Percentiles rank a stretch among this genome's conserved stretches.
phyloP scores from a whole-genome alignment of 1,284 basidiomycete genomes.

The Apiotrichum sp. region DNA sequence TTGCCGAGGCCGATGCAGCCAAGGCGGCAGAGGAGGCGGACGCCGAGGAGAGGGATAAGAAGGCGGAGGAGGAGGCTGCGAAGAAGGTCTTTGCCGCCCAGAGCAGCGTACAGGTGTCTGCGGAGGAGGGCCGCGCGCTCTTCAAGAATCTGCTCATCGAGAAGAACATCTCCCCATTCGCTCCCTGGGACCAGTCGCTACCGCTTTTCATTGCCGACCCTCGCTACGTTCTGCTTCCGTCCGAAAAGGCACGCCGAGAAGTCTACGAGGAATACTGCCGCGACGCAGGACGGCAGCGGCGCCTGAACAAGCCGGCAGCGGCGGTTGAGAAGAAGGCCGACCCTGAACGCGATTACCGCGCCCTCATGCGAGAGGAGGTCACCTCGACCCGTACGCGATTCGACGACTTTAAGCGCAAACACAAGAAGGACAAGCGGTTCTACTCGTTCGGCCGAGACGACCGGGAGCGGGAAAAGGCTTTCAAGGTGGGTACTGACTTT shows the following conservation, averaged over 20 bases:
- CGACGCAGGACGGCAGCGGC: constrained; percentile 73
- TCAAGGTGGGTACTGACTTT: constrained; percentile 52
- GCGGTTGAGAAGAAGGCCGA: constrained; percentile 39
- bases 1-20: constrained; percentile 69
- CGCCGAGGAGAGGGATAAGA: constrained; percentile 52
- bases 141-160: constrained; percentile 88
- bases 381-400: constrained; percentile 85
- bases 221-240: constrained; percentile 78
- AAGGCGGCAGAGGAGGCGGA: constrained; percentile 51
- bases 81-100: constrained; percentile 61
- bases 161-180: constrained; percentile 85
- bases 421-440: constrained; percentile 87
- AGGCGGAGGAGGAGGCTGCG: constrained; percentile 45
- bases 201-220: constrained; percentile 88
- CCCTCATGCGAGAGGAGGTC: constrained; percentile 70
- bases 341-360: constrained; percentile 72
- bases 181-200: constrained; percentile 92
- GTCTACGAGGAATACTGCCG: constrained; percentile 95
- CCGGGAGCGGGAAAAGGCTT: constrained; percentile 80
- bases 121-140: constrained; percentile 83
- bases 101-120: constrained; percentile 67
- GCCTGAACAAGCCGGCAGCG: constrained; percentile 53
- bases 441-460: constrained; percentile 88
- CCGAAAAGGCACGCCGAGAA: constrained; percentile 74
- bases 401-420: constrained; percentile 77